phyloP scores from a whole-genome alignment of 768 basidiomycete genomes.

The Pulveroboletus sp. region DNA sequence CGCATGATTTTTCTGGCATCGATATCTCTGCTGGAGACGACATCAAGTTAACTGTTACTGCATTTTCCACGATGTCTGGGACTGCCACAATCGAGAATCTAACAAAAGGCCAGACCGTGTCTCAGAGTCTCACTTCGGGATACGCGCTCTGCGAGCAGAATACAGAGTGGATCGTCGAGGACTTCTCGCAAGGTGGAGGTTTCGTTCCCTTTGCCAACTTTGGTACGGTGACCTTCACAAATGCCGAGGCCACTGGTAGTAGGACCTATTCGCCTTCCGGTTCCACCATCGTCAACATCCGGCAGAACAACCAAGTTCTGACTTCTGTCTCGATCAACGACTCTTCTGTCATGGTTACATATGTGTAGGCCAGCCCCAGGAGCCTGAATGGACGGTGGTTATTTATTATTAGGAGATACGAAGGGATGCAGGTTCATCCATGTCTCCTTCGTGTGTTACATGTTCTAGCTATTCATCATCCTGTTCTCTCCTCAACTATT shows the following conservation, averaged over 20 bases:
- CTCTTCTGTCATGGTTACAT: neutral
- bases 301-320: neutral
- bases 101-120: neutral
- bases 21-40: conserved; percentile 1
- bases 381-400: neutral
- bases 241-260: neutral
- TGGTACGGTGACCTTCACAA: conserved; percentile 3
- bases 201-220: conserved; percentile 3
- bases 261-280: neutral
- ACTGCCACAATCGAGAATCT: conserved; percentile 6
- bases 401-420: neutral
- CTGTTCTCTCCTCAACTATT: neutral
- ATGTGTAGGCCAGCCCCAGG: neutral
- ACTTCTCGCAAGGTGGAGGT: neutral
- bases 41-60: neutral
- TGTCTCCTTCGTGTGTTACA: neutral
- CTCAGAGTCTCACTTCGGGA: neutral
- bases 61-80: neutral
- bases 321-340: neutral
- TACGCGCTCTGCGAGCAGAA: neutral
- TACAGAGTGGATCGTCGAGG: conserved; percentile 11
- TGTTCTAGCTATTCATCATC: neutral
- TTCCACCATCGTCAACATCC: neutral
- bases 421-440: neutral
- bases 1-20: neutral